These are phyloP conservation scores for Suillus subaureus DNA, from an alignment of 768 basidiomycete genomes.

Conservation along the genomic window DNA sequence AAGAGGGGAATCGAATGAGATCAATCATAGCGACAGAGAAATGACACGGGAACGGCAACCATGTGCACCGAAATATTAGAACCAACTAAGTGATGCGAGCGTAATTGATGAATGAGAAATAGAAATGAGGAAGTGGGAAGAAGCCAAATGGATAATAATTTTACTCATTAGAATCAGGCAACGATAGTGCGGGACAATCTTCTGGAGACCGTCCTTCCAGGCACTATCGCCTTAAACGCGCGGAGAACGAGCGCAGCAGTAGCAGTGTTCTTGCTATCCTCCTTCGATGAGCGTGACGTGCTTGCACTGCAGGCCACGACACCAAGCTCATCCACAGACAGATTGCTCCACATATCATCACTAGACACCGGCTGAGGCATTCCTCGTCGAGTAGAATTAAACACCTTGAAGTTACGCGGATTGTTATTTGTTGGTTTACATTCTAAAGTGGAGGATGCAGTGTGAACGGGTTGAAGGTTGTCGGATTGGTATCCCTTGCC, in stretches of 20 bases:
- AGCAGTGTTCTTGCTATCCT: slow-evolving; percentile 48
- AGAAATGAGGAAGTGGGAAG: slow-evolving; percentile 11
- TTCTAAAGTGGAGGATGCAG: slow-evolving; percentile 27
- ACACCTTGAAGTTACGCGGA: slow-evolving; percentile 30
- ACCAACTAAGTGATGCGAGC: background rate
- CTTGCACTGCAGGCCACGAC: slow-evolving; percentile 43
- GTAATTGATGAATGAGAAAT: background rate
- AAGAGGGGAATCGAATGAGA: slow-evolving; percentile 12
- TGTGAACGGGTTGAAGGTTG: slow-evolving; percentile 46
- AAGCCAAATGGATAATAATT: slow-evolving; percentile 13
- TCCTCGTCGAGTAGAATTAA: slow-evolving; percentile 43
- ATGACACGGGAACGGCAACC: slow-evolving; percentile 15
- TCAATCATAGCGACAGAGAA: slow-evolving; percentile 28
- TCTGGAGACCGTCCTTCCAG: slow-evolving; percentile 57
- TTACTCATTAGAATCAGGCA: slow-evolving; percentile 19
- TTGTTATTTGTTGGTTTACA: slow-evolving; percentile 18
- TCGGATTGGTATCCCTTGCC: slow-evolving; percentile 85
- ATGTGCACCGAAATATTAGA: slow-evolving; percentile 18
- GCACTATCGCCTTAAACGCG: slow-evolving; percentile 77
- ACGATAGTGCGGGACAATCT: slow-evolving; percentile 46
- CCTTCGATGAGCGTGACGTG: slow-evolving; percentile 36
- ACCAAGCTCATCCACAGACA: slow-evolving; percentile 70
- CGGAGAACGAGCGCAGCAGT: slow-evolving; percentile 63
- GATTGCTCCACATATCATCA: slow-evolving; percentile 50
- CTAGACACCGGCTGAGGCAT: slow-evolving; percentile 79